A percentile compares a stretch with the other conserved stretches of the same genome.
Evolutionary conservation across 129 eudicot genomes (phyloP).

Genomic region (Sambucus nigra): DNA sequence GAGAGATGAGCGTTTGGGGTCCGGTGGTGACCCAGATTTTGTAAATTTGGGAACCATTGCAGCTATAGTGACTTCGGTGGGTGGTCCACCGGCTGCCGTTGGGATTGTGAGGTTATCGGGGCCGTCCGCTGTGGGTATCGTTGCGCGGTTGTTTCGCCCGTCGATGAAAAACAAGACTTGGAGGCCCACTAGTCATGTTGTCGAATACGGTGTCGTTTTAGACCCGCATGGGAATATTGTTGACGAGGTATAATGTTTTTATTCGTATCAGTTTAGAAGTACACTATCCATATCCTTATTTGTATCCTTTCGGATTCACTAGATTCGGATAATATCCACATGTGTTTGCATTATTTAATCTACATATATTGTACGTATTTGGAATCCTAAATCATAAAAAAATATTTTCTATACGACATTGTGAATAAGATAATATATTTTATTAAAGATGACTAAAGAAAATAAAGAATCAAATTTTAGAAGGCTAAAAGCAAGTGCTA

Average conservation of each 20-base stretch:
- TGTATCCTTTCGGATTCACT: background rate
- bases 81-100: slow-evolving; percentile 91
- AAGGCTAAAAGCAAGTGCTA: too few relatives aligned
- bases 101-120: slow-evolving; percentile 93
- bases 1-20: slow-evolving; percentile 57
- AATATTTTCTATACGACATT: too few relatives aligned
- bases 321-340: background rate
- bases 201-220: slow-evolving; percentile 76
- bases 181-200: slow-evolving; percentile 86
- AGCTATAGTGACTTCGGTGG: slow-evolving; percentile 90
- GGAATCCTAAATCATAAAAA: too few relatives aligned
- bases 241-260: slow-evolving; percentile 58
- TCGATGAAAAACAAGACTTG: slow-evolving; percentile 40
- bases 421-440: too few relatives aligned
- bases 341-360: background rate
- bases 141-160: slow-evolving; percentile 52
- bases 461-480: too few relatives aligned
- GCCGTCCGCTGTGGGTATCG: slow-evolving; percentile 60
- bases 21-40: slow-evolving; percentile 22
- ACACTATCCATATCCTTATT: background rate
- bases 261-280: background rate
- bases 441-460: too few relatives aligned
- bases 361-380: background rate
- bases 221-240: slow-evolving; percentile 59
- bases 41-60: slow-evolving; percentile 64